Percentiles rank a stretch among this genome's conserved stretches.
phyloP scores from a whole-genome alignment of 352 stramenopile genomes.

The Globisporangium acanthophoron region DNA sequence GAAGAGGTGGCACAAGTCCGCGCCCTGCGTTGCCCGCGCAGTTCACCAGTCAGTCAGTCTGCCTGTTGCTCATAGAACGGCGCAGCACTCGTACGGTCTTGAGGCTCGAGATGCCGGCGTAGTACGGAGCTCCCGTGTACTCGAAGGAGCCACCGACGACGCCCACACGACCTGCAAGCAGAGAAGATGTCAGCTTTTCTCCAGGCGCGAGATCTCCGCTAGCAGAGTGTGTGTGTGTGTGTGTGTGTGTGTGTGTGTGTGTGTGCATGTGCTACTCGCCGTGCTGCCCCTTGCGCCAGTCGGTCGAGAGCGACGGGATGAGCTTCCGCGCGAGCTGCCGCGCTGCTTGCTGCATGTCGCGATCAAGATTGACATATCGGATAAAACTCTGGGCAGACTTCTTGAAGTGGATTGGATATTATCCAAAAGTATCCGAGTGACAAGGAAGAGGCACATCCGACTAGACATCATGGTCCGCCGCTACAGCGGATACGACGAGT shows the following conservation, averaged over 20 bases:
- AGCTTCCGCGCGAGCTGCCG: slow-evolving; percentile 33
- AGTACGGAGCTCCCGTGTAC: slow-evolving; percentile 97
- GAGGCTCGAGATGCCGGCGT: slow-evolving; percentile 92
- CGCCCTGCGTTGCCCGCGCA: slow-evolving; percentile 42
- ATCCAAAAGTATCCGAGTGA: too few relatives aligned
- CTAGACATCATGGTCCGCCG: slow-evolving; percentile 5
- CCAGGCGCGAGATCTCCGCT: too few relatives aligned
- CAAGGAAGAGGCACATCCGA: too few relatives aligned
- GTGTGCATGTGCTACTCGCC: slow-evolving; percentile 17
- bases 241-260: neutral
- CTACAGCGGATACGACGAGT: slow-evolving; percentile 59
- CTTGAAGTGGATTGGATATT: too few relatives aligned
- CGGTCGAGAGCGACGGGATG: slow-evolving; percentile 59
- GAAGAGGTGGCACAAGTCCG: slow-evolving; percentile 95
- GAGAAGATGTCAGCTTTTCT: neutral
- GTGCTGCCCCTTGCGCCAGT: slow-evolving; percentile 74
- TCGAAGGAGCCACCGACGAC: slow-evolving; percentile 95
- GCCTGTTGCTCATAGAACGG: neutral
- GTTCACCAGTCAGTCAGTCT: neutral
- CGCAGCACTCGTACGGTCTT: slow-evolving; percentile 48
- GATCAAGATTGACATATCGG: too few relatives aligned
- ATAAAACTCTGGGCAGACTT: too few relatives aligned
- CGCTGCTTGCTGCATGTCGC: slow-evolving; percentile 1
- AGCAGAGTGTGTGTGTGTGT: neutral
- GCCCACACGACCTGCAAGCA: slow-evolving; percentile 74